Conservation (phyloP, 345 rosid species). For the Citrus mangshanensis region DNA sequence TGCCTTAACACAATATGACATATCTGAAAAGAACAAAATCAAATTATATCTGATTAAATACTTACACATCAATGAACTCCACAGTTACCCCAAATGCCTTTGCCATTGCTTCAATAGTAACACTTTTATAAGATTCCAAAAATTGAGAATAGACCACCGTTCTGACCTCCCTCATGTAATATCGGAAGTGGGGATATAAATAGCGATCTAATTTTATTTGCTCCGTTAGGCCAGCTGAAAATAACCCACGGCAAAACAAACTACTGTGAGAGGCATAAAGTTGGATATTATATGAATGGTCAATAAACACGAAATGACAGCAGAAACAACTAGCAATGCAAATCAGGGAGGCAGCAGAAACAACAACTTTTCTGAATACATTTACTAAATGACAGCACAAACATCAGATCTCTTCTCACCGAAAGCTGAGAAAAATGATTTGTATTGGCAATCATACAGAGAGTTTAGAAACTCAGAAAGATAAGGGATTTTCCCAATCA, state of each 20-base stretch:
- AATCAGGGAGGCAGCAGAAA: background rate
- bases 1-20: background rate
- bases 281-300: background rate
- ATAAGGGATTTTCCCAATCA: constrained; percentile 84
- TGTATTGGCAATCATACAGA: constrained; percentile 87
- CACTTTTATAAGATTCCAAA: constrained; percentile 95
- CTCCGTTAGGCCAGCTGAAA: constrained; percentile 75
- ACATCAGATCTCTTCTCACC: constrained; percentile 46
- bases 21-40: too few species aligned
- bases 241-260: constrained; percentile 16
- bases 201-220: constrained; percentile 89
- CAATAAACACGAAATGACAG: background rate
- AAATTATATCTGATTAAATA: constrained; percentile 1
- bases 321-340: too few species aligned
- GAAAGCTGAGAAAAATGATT: constrained; percentile 86
- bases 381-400: background rate
- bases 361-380: background rate
- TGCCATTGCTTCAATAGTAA: constrained; percentile 96
- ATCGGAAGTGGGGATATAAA: constrained; percentile 90
- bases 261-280: background rate
- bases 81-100: constrained; percentile 93
- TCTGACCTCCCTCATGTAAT: constrained; percentile 98
- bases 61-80: constrained; percentile 96
- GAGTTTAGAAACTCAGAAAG: constrained; percentile 95
- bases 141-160: constrained; percentile 93